Conservation (phyloP, 495 filamentous ascomycete genomes). For the Neurospora africana region DNA sequence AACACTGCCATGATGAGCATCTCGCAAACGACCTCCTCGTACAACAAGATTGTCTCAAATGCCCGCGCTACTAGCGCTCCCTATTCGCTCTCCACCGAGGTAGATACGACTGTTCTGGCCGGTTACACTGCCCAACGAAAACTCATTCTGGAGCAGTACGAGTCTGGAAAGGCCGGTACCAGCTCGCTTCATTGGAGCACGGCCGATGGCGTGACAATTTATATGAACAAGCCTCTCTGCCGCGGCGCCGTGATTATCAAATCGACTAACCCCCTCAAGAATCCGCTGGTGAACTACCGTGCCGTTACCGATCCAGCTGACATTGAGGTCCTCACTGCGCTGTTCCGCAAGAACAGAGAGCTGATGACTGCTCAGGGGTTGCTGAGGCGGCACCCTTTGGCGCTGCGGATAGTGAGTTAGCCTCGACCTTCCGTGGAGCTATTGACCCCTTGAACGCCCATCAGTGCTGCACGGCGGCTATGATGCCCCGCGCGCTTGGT, state of each 20-base stretch:
- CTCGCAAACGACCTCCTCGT: conserved; percentile 18
- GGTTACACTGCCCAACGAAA: conserved; percentile 25
- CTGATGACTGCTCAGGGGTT: conserved; percentile 28
- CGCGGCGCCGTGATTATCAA: conserved; percentile 32
- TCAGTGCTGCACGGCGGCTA: conserved; percentile 35
- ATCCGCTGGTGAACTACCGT: conserved; percentile 23
- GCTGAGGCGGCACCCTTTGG: conserved; percentile 22
- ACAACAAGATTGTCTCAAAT: conserved; percentile 19
- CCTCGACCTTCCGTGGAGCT: conserved; percentile 17
- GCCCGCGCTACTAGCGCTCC: conserved; percentile 21
- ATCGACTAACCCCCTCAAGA: conserved; percentile 24
- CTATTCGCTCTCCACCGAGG: conserved; percentile 23
- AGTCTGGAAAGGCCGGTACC: conserved; percentile 13
- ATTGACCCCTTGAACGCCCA: conserved; percentile 24
- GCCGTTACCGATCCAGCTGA: conserved; percentile 28
- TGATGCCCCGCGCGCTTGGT: conserved; percentile 28
- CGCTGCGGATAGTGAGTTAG: conserved; percentile 18
- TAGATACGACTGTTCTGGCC: conserved; percentile 25
- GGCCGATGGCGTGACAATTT: conserved; percentile 19
- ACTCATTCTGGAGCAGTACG: conserved; percentile 17
- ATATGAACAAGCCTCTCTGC: conserved; percentile 31
- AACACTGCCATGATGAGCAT: conserved; percentile 26
- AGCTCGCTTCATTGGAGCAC: conserved; percentile 28
- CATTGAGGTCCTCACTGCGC: conserved; percentile 18
- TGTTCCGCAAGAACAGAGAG: conserved; percentile 29